Evolutionary conservation across 2,329 filamentous ascomycete genomes (phyloP).

Genomic region (Sporothrix humicola): DNA sequence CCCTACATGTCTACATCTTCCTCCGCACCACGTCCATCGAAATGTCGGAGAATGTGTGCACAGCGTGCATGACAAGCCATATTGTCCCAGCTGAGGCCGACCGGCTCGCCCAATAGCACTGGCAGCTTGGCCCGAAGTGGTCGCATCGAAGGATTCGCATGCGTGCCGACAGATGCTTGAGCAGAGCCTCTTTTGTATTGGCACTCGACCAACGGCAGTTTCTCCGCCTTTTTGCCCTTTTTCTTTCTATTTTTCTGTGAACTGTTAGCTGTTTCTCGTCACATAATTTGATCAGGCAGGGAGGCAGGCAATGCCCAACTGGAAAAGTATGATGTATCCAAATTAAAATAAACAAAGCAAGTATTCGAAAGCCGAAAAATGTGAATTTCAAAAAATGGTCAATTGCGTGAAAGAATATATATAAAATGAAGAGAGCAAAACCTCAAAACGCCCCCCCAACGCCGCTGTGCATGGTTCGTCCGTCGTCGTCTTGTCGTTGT

Average conservation of each 20-base stretch:
- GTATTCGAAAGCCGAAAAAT: neutral
- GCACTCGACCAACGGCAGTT: neutral
- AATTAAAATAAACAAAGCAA: neutral
- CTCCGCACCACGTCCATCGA: too few species aligned
- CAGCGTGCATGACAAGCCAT: neutral
- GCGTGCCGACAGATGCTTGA: neutral
- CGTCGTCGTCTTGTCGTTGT: neutral
- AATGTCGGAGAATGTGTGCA: neutral
- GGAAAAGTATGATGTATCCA: neutral
- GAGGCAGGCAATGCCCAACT: neutral
- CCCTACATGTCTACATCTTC: neutral
- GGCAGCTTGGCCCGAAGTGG: neutral
- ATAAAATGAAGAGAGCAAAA: conserved; percentile 5
- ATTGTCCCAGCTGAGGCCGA: neutral
- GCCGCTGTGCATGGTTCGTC: conserved; percentile 15
- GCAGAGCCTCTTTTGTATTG: neutral
- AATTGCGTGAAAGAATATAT: neutral
- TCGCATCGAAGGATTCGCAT: neutral
- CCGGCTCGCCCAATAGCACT: neutral
- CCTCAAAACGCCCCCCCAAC: conserved; percentile 24
- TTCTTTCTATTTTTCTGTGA: neutral
- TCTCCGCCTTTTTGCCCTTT: neutral
- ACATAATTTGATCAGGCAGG: too few species aligned
- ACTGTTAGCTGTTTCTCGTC: neutral
- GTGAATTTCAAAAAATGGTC: neutral